Percentiles rank a stretch among this genome's conserved stretches.
These are phyloP conservation scores for Apophysomyces trapeziformis DNA, from an alignment of 371 early-diverging fungal species.

Conservation along the genomic window DNA sequence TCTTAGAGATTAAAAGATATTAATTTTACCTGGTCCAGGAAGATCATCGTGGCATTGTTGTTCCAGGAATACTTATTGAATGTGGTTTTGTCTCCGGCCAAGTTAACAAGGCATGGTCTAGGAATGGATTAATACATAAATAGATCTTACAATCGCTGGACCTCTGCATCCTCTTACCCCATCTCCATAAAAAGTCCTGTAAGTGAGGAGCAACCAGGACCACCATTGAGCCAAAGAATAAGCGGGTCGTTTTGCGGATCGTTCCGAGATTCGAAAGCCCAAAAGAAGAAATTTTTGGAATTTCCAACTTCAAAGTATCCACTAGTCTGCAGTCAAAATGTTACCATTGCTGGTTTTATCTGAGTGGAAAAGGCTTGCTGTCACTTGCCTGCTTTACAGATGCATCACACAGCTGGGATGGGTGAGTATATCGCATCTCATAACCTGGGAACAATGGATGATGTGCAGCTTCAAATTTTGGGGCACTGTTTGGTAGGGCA, in stretches of 20 bases:
- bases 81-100: conserved; percentile 58
- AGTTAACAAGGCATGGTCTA: conserved; percentile 68
- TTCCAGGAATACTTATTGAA: conserved; percentile 80
- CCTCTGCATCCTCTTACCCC: conserved; percentile 37
- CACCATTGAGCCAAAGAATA: conserved; percentile 86
- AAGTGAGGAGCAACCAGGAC: conserved; percentile 84
- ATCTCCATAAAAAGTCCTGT: conserved; percentile 87
- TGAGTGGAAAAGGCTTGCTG: neutral
- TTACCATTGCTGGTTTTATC: neutral
- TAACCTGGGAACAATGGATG: conserved; percentile 74
- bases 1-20: neutral
- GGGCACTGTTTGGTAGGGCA: neutral
- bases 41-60: conserved; percentile 78
- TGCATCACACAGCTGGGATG: conserved; percentile 71
- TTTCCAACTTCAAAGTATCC: conserved; percentile 69
- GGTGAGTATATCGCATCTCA: conserved; percentile 73
- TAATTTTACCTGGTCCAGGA: conserved; percentile 71
- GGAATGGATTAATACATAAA: neutral
- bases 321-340: conserved; percentile 17
- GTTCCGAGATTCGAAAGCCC: conserved; percentile 88
- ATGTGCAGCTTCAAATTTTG: conserved; percentile 12
- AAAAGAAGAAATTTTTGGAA: conserved; percentile 81
- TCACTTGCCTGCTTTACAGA: conserved; percentile 68
- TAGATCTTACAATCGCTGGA: neutral
- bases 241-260: conserved; percentile 76